Base-by-base conservation (phyloP, 2,329 filamentous ascomycete species). In the Alternaria consortialis region DNA sequence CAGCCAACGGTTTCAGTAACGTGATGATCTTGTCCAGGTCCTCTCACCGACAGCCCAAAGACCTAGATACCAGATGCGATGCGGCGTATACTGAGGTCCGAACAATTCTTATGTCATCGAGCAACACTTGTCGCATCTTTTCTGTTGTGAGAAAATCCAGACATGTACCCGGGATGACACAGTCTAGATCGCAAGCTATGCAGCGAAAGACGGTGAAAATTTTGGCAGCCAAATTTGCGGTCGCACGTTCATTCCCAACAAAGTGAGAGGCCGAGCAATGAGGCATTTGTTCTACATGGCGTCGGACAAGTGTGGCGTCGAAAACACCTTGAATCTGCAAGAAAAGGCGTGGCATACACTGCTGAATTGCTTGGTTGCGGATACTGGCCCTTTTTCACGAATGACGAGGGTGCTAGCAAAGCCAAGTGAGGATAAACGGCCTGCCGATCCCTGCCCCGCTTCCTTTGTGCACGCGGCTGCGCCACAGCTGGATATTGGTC, bases 371-470 rank as follows among this genome's bases (percentile, higher is more conserved):
- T 69, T 68, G 59, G 56, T 53, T 44, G 46, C 42, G 23, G 42
- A n/a, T 52, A 60, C 43, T 47, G 42, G 44, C 36, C 29, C 36
- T 23, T 48, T 34, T 11, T 63, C 60, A 42, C 67, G 56, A 69
- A 69, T 64, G 44, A 57, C 44, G 56, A 66, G 44, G 54, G 54
- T 63, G 58, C 36, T 40, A 60, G 23, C 59, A 60, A 62, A 60
- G 60, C 61, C 64, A 29, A 58, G 48, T 39, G 23, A 51, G 53
- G 59, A 59, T 47, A 55, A 46, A 46, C 32, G 37, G 43, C 27
- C 31, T 52, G 64, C 51, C 60, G 63, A 64, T 65, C 53, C 57
- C 27, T 51, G 65, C 73, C 69, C 70, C 73, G 73, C 71, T 70
- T 68, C 61, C 64, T 62, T 61, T 68, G 62, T 60, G 65, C 57